phyloP scores from a whole-genome alignment of 768 basidiomycete genomes.

The Trametes gibbosa region DNA sequence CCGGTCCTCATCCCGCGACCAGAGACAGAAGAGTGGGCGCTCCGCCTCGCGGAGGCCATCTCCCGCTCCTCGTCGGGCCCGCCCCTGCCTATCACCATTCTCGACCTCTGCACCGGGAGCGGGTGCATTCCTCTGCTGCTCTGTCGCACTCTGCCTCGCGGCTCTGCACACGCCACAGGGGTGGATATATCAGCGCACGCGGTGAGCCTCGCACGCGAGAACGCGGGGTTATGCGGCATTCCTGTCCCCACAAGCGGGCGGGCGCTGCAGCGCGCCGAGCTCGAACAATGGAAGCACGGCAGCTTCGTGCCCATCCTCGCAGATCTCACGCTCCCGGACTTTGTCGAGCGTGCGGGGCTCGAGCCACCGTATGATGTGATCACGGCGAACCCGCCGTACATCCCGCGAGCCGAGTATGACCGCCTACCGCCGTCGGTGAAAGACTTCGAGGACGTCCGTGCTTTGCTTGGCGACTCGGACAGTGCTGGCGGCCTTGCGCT shows the following conservation, averaged over 20 bases:
- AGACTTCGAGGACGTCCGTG: constrained; percentile 76
- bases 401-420: constrained; percentile 64
- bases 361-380: constrained; percentile 64
- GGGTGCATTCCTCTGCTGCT: constrained; percentile 91
- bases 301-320: constrained; percentile 40
- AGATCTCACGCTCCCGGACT: constrained; percentile 38
- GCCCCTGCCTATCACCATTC: constrained; percentile 40
- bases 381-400: constrained; percentile 87
- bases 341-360: constrained; percentile 20
- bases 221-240: constrained; percentile 33
- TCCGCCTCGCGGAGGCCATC: constrained; percentile 50
- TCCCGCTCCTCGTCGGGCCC: constrained; percentile 32
- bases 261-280: not conserved
- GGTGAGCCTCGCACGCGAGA: constrained; percentile 45
- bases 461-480: constrained; percentile 70
- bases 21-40: constrained; percentile 87
- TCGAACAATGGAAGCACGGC: constrained; percentile 17
- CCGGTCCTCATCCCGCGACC: constrained; percentile 93
- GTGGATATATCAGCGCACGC: constrained; percentile 71
- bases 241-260: not conserved
- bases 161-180: constrained; percentile 53
- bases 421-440: constrained; percentile 65
- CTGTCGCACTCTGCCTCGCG: constrained; percentile 58
- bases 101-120: constrained; percentile 93
- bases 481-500: not conserved